Base-by-base conservation (phyloP, 768 basidiomycete genomes). In the Suillus bovinus region DNA sequence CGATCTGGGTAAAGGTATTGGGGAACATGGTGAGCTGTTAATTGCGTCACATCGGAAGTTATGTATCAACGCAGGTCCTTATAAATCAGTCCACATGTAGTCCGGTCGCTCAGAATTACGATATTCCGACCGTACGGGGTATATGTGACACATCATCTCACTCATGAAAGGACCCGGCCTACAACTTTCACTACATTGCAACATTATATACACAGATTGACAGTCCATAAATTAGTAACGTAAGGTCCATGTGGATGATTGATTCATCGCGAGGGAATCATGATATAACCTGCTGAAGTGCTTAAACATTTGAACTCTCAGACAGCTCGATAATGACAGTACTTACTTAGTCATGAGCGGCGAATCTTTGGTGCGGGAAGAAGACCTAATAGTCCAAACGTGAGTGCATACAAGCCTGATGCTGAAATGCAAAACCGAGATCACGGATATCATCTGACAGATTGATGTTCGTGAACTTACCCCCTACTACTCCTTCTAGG, bases 311-410 rank as follows among this genome's bases (percentile, higher is more conserved):
- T 54, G 52, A n/a, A 54, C 13, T 54, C 16, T 54, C 52, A 34
- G n/a, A 9, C 11, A 14, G 33, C 33, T 8, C 8, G 14, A 3
- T 36, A 5, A 10, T 36, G 4, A 22, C 22, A 36, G 24, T 24
- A 36, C 20, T 49, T 17, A 49, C 29, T 52, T 17, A n/a, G 62
- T 72, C 63, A 79, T 41, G 70, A 68, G 22, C 77, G 76, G 79
- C 82, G 78, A 58, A 82, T 76, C 72, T 79, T 83, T 14, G 89
- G 89, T 29, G 83, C 82, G 16, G 90, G 88, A 58, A 92, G 76
- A 24, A 93, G 78, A 3, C 90, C 91, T 61, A 93, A 81, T 39
- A 91, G 72, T n/a, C 91, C 91, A 69, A 93, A 90, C 22, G 78
- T 78, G 46, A 91, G 78, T 9, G 85, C 84, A 66, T 92, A 93